Percentiles rank a stretch among this genome's conserved stretches.
phyloP scores from a whole-genome alignment of 495 filamentous ascomycete species.

The Penicillium manginii region DNA sequence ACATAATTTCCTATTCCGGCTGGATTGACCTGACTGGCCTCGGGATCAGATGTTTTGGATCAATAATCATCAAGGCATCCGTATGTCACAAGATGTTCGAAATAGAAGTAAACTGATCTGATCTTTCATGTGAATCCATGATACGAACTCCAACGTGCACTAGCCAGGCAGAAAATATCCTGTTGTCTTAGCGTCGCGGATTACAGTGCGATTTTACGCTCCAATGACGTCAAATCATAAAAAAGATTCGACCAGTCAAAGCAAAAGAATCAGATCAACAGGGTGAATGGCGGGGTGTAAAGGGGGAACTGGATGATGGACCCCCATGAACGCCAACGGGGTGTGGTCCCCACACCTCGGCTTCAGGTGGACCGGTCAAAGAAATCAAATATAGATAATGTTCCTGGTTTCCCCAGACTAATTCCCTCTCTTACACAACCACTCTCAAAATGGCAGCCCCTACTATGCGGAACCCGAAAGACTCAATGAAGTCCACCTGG shows the following conservation, averaged over 20 bases:
- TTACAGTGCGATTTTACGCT: not conserved
- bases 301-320: not conserved
- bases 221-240: not conserved
- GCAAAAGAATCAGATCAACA: not conserved
- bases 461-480: slow-evolving; percentile 28
- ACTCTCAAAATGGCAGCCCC: slow-evolving; percentile 9
- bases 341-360: slow-evolving; percentile 5
- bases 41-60: slow-evolving; percentile 7
- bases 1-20: not conserved
- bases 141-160: not conserved
- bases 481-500: slow-evolving; percentile 45
- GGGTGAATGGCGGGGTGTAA: not conserved
- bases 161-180: not conserved
- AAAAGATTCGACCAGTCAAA: not conserved
- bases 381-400: slow-evolving; percentile 5
- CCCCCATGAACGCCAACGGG: not conserved
- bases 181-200: not conserved
- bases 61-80: not conserved
- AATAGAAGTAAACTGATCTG: not conserved
- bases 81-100: not conserved
- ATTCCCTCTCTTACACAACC: not conserved
- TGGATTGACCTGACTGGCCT: not conserved
- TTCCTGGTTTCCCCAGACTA: not conserved
- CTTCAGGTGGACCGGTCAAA: slow-evolving; percentile 1
- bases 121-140: not conserved